Percentiles rank a stretch among this genome's conserved stretches.
These are phyloP conservation scores for Russula compacta DNA, from an alignment of 768 basidiomycete species.

Conservation along the genomic window DNA sequence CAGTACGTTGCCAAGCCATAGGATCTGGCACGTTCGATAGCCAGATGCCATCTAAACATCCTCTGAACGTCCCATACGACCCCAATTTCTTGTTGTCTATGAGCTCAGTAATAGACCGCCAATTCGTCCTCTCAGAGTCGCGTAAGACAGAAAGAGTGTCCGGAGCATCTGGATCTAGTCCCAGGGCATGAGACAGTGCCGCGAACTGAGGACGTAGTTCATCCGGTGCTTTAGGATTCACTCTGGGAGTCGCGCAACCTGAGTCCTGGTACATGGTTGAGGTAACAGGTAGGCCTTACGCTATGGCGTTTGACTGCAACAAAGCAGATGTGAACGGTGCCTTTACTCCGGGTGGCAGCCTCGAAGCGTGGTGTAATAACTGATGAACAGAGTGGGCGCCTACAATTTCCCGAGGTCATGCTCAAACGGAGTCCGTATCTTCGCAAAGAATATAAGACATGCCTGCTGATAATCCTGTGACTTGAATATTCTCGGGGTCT, in stretches of 20 bases:
- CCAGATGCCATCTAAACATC: constrained; percentile 52
- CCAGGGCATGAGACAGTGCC: constrained; percentile 48
- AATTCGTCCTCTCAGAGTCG: constrained; percentile 40
- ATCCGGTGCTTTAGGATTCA: constrained; percentile 44
- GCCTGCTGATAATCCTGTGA: constrained; percentile 71
- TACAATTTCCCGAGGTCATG: constrained; percentile 21
- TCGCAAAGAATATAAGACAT: background rate
- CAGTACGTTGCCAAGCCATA: constrained; percentile 61
- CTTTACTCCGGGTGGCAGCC: constrained; percentile 42
- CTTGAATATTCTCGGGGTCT: constrained; percentile 47
- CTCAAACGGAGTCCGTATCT: background rate
- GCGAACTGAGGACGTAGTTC: constrained; percentile 55
- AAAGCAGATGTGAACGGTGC: constrained; percentile 61
- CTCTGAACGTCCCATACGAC: constrained; percentile 57
- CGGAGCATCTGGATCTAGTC: constrained; percentile 43
- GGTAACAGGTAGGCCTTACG: constrained; percentile 32
- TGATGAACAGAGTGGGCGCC: constrained; percentile 72
- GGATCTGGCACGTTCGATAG: constrained; percentile 43
- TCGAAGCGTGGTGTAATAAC: constrained; percentile 58
- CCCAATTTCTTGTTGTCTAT: constrained; percentile 54
- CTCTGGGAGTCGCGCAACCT: constrained; percentile 29
- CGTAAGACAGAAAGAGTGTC: constrained; percentile 43
- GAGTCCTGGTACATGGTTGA: background rate
- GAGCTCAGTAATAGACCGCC: constrained; percentile 40
- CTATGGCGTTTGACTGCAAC: constrained; percentile 67